Evolutionary conservation across 2,329 filamentous ascomycete species (phyloP).

Genomic region (Cytospora chrysosperma): DNA sequence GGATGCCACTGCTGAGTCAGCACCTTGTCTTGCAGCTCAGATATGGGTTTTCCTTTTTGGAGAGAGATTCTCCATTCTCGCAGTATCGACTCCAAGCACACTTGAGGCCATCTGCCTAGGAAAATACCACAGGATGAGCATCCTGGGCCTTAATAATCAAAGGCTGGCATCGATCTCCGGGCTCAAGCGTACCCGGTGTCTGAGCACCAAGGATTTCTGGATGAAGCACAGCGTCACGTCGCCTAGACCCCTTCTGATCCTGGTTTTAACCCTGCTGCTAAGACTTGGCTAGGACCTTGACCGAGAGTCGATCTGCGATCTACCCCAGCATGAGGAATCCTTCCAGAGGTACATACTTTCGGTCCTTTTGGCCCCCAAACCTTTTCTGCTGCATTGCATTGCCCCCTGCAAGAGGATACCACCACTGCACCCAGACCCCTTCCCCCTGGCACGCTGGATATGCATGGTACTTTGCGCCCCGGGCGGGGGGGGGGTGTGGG

Average conservation of each 20-base stretch:
- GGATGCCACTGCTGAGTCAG: constrained; percentile 20
- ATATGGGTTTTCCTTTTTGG: constrained; percentile 1
- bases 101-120: neutral
- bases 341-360: constrained; percentile 6
- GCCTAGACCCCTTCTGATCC: neutral
- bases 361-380: constrained; percentile 17
- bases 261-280: neutral
- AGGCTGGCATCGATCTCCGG: neutral
- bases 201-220: neutral
- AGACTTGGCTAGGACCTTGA: neutral
- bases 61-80: neutral
- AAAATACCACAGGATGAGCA: neutral
- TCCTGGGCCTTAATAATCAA: constrained; percentile 9
- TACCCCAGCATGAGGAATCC: constrained; percentile 3
- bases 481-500: neutral
- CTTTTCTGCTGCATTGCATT: neutral
- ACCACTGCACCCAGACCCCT: constrained; percentile 11
- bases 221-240: constrained; percentile 5
- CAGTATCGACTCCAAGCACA: neutral
- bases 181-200: neutral
- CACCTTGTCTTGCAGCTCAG: constrained; percentile 20
- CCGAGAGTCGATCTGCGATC: constrained; percentile 3
- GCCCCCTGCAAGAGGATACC: constrained; percentile 2
- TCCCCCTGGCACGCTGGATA: constrained; percentile 1
- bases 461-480: constrained; percentile 11